A percentile compares a stretch with the other conserved stretches of the same genome.
Conservation (phyloP, 352 stramenopile species). For the Globisporangium parvum region DNA sequence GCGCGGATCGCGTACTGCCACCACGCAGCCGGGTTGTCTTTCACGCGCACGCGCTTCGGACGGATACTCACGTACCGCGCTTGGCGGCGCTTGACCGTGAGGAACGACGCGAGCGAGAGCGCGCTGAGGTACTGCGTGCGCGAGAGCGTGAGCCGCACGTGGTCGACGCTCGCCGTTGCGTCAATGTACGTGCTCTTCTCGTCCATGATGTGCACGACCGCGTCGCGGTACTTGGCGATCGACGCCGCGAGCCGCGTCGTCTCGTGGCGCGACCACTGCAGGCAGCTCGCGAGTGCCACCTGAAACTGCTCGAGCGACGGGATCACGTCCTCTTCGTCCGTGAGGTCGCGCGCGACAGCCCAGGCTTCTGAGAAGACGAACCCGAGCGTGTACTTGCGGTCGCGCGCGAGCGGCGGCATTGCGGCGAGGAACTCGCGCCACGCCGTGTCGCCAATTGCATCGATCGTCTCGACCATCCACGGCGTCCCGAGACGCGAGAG, state of each 20-base stretch:
- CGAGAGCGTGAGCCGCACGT: slow-evolving; percentile 57
- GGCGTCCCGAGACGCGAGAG: slow-evolving; percentile 64
- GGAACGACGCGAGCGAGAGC: slow-evolving; percentile 67
- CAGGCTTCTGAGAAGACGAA: slow-evolving; percentile 86
- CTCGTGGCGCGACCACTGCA: slow-evolving; percentile 64
- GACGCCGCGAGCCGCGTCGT: slow-evolving; percentile 52
- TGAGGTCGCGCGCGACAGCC: slow-evolving; percentile 65
- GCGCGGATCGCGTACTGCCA: slow-evolving; percentile 75
- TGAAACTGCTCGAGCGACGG: slow-evolving; percentile 73
- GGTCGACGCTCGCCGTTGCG: slow-evolving; percentile 59
- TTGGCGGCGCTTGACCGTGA: slow-evolving; percentile 56
- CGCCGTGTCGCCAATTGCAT: slow-evolving; percentile 53
- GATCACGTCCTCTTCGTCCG: slow-evolving; percentile 72
- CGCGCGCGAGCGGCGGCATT: slow-evolving; percentile 69
- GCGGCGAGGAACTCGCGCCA: slow-evolving; percentile 64
- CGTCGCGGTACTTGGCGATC: slow-evolving; percentile 69
- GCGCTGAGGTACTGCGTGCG: slow-evolving; percentile 71
- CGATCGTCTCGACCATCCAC: slow-evolving; percentile 76
- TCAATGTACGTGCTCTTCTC: slow-evolving; percentile 88
- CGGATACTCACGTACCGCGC: slow-evolving; percentile 50
- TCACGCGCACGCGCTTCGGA: slow-evolving; percentile 35
- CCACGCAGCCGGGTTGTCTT: slow-evolving; percentile 49
- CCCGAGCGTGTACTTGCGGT: slow-evolving; percentile 72
- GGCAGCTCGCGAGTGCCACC: slow-evolving; percentile 58
- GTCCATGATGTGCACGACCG: slow-evolving; percentile 77